These are phyloP conservation scores for Auriscalpium orientale DNA, from an alignment of 768 basidiomycete species.

Conservation along the genomic window DNA sequence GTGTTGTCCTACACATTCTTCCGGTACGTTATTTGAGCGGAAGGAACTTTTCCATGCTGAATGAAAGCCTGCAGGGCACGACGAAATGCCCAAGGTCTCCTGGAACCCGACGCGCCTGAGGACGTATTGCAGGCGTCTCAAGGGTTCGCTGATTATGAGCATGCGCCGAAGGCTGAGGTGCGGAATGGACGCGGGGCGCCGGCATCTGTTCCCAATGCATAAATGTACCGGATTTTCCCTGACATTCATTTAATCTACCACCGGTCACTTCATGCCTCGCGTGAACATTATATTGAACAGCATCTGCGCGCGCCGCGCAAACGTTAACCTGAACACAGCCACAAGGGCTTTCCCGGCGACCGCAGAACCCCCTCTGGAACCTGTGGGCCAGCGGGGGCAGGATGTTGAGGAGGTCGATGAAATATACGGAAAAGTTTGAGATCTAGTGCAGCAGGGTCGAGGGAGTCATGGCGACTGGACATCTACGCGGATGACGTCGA, in stretches of 20 bases:
- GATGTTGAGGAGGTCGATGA: too few species aligned
- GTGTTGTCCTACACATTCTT: conserved; percentile 98
- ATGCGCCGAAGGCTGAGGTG: conserved; percentile 26
- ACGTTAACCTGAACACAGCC: too few species aligned
- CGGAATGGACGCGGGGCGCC: conserved; percentile 12
- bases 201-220: neutral
- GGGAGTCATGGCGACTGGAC: neutral
- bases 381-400: too few species aligned
- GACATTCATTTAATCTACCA: too few species aligned
- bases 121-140: conserved; percentile 73
- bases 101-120: conserved; percentile 86
- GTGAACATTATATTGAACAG: too few species aligned
- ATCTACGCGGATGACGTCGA: neutral
- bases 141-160: conserved; percentile 64
- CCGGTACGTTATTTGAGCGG: conserved; percentile 45
- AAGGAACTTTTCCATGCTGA: neutral
- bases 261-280: too few species aligned
- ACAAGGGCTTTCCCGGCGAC: too few species aligned
- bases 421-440: neutral
- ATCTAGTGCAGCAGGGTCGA: neutral
- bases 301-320: too few species aligned
- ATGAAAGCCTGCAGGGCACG: conserved; percentile 52
- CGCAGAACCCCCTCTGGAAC: too few species aligned
- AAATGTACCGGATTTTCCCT: neutral
- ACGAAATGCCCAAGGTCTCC: conserved; percentile 74